Base-by-base conservation (phyloP, 805 yeast species). In the Kodamaea restingae region DNA sequence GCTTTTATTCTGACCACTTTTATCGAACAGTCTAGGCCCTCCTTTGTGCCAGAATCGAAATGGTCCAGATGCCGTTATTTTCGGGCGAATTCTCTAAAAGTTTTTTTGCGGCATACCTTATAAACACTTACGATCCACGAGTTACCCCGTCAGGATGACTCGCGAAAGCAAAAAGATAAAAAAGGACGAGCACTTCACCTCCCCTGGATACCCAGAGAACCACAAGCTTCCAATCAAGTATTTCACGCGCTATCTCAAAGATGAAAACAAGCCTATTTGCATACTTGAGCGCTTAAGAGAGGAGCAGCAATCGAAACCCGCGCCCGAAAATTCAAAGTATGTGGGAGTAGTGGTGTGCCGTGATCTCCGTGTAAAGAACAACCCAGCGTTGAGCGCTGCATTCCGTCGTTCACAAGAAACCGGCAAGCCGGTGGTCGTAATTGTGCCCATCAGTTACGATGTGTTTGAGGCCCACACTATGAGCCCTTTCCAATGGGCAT, bases 281-380 rank as follows among this genome's bases (percentile, higher is more conserved):
- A 40, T 48, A 11, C 49, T 63, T 20, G 37, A 47, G 7, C 32
- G 40, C 14, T 34, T 30, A 32, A 15, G 39, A 36, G 22, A 35
- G 36, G 36, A 41, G 47, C 15, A 39, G 41, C 11, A 37, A 15
- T 11, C 17, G 14, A 34, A 29, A 10, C 27, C 35, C 15, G 15
- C 12, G 4, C 32, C 32, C 4, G 24, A 20, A 9, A 12, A 31
- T 10, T 30, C 40, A 3, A 15, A 26, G 4, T 33, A 33, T 9
- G 32, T 35, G 17, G 29, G 32, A 18, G 26, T 49, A 64, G 28
- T 77, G 66, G 73, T 76, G 38, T 51, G 70, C 12, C 60, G 65
- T 26, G 81, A 76, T 45, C 52, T 75, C 18, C 55, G 81, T 32
- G 39, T 65, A 6, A 53, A 49, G 7, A 78, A 76, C 48, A 76